A percentile compares a stretch with the other conserved stretches of the same genome.
Conservation (phyloP, 2,329 filamentous ascomycete genomes). For the Colletotrichum somersetense region DNA sequence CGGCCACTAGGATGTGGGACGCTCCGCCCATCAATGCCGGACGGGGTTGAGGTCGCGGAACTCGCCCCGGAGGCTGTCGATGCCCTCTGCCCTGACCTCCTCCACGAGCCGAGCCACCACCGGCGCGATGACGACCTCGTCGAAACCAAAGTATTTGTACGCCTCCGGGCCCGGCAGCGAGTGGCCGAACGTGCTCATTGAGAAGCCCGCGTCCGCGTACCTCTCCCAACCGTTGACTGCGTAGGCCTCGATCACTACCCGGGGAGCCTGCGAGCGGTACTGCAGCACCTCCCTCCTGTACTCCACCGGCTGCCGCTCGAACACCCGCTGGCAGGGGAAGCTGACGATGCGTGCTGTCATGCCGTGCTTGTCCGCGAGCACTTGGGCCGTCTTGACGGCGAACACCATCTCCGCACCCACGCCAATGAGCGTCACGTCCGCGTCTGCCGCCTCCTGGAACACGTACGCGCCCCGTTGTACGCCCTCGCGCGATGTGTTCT, state of each 20-base stretch:
- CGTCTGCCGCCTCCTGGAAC: constrained; percentile 56
- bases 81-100: constrained; percentile 44
- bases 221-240: constrained; percentile 70
- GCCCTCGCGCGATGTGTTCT: constrained; percentile 60
- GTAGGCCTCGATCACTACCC: constrained; percentile 72
- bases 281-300: constrained; percentile 62
- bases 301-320: constrained; percentile 56
- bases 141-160: constrained; percentile 67
- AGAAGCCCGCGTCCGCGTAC: constrained; percentile 68
- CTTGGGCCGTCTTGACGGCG: constrained; percentile 49
- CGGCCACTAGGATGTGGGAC: neutral
- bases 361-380: constrained; percentile 55
- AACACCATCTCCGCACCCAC: constrained; percentile 54
- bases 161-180: constrained; percentile 65
- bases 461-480: constrained; percentile 61
- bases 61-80: constrained; percentile 45
- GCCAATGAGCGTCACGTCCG: constrained; percentile 60
- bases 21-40: constrained; percentile 23
- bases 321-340: constrained; percentile 60
- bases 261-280: constrained; percentile 57
- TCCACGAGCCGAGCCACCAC: constrained; percentile 50
- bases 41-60: constrained; percentile 45
- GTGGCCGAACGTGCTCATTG: constrained; percentile 68
- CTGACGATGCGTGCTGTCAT: constrained; percentile 57
- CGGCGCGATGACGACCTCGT: constrained; percentile 55